A percentile compares a stretch with the other conserved stretches of the same genome.
Conservation (phyloP, 305 asterid genomes). For the Fraxinus velutina region DNA sequence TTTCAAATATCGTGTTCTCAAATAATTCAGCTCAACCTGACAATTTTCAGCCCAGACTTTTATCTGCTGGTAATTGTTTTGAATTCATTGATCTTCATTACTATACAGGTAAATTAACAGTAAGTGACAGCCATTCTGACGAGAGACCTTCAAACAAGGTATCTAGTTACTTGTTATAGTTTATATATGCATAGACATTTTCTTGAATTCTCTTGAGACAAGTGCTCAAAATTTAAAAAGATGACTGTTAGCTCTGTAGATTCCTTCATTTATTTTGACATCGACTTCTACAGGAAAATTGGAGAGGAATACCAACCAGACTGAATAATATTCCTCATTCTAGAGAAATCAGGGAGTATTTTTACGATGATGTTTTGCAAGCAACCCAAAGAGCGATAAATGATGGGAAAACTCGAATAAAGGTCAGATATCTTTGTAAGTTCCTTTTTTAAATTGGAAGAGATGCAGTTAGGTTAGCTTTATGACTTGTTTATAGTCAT, state of each 20-base stretch:
- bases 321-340: conserved; percentile 95
- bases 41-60: conserved; percentile 1
- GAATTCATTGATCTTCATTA: conserved; percentile 25
- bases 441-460: conserved; percentile 14
- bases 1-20: conserved; percentile 4
- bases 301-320: conserved; percentile 96
- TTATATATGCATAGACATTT: conserved; percentile 2
- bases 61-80: conserved; percentile 19
- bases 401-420: conserved; percentile 78
- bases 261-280: conserved; percentile 23
- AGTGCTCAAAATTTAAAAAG: conserved; percentile 1
- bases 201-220: conserved; percentile 2
- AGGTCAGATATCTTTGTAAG: conserved; percentile 44
- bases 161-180: conserved; percentile 8
- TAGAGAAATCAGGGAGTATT: conserved; percentile 84
- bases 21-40: neutral
- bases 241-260: conserved; percentile 15
- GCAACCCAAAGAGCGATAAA: conserved; percentile 74
- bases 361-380: conserved; percentile 74
- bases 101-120: conserved; percentile 40
- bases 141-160: conserved; percentile 51
- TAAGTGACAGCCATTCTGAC: conserved; percentile 27
- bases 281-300: conserved; percentile 47
- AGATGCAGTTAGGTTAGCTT: conserved; percentile 12
- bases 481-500: neutral